Conservation (phyloP, 2,329 filamentous ascomycete species). For the Paraphaeosphaeria minitans region DNA sequence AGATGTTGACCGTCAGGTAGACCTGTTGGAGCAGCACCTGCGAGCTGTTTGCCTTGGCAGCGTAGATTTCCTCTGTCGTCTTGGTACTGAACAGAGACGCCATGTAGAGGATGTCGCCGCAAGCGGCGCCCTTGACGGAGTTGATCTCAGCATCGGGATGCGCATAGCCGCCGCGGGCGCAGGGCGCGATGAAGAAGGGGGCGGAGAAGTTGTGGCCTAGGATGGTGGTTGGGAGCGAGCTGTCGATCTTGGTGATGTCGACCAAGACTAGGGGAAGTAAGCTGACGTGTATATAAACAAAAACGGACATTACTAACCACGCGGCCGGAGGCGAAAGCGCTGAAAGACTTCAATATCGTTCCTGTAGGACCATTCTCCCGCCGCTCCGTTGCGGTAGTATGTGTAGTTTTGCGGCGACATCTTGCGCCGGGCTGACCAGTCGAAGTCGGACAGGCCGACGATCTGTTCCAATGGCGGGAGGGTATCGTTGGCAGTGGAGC, state of each 20-base stretch:
- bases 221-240: conserved; percentile 52
- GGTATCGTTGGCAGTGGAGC: conserved; percentile 34
- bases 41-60: conserved; percentile 27
- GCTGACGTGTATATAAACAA: background rate
- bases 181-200: conserved; percentile 61
- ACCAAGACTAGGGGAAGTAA: conserved; percentile 44
- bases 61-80: conserved; percentile 40
- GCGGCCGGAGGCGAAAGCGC: conserved; percentile 56
- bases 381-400: conserved; percentile 63
- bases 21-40: conserved; percentile 51
- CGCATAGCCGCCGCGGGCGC: conserved; percentile 47
- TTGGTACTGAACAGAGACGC: conserved; percentile 44
- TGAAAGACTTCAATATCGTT: conserved; percentile 63
- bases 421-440: conserved; percentile 57
- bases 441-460: conserved; percentile 60
- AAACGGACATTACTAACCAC: conserved; percentile 18
- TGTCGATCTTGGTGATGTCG: conserved; percentile 54
- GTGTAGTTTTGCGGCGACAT: conserved; percentile 53
- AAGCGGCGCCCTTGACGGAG: conserved; percentile 56
- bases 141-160: conserved; percentile 57
- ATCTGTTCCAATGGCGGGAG: conserved; percentile 54
- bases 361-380: conserved; percentile 61
- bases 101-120: conserved; percentile 59
- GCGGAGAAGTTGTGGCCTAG: conserved; percentile 60
- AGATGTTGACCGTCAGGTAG: conserved; percentile 43